Conservation (phyloP, 345 rosid species). For the Jatropha curcas region DNA sequence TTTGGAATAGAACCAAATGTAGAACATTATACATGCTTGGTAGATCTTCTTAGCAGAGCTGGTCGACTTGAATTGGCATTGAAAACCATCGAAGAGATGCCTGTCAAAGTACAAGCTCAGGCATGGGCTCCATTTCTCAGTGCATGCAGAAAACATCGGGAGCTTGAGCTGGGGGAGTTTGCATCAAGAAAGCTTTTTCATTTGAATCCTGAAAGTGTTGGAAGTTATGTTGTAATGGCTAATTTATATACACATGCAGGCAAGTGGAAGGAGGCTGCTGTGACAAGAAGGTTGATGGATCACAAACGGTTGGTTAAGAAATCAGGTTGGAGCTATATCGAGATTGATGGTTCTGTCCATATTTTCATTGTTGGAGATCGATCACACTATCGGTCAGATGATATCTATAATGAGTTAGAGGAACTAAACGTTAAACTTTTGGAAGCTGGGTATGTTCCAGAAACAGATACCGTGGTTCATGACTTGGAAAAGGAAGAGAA, state of each 20-base stretch:
- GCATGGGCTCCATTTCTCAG: slow-evolving; percentile 34
- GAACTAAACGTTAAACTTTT: slow-evolving; percentile 18
- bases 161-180: slow-evolving; percentile 25
- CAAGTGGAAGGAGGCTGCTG: slow-evolving; percentile 32
- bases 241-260: slow-evolving; percentile 31
- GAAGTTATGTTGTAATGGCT: slow-evolving; percentile 28
- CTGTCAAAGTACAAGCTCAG: slow-evolving; percentile 17
- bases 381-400: slow-evolving; percentile 14
- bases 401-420: slow-evolving; percentile 15
- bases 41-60: slow-evolving; percentile 36
- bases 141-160: slow-evolving; percentile 30
- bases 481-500: slow-evolving; percentile 12
- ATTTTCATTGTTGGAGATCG: slow-evolving; percentile 28
- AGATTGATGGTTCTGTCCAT: slow-evolving; percentile 18
- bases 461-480: slow-evolving; percentile 12
- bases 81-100: slow-evolving; percentile 17
- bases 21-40: slow-evolving; percentile 35
- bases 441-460: slow-evolving; percentile 21
- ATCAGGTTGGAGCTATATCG: slow-evolving; percentile 32
- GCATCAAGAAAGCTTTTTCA: slow-evolving; percentile 23
- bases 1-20: slow-evolving; percentile 30
- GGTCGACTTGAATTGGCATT: slow-evolving; percentile 31
- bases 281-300: slow-evolving; percentile 21
- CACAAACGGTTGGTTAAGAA: slow-evolving; percentile 21
- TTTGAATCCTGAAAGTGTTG: slow-evolving; percentile 14